These are phyloP conservation scores for Fusarium sp. DNA, from an alignment of 2,329 filamentous ascomycete species.

Conservation along the genomic window DNA sequence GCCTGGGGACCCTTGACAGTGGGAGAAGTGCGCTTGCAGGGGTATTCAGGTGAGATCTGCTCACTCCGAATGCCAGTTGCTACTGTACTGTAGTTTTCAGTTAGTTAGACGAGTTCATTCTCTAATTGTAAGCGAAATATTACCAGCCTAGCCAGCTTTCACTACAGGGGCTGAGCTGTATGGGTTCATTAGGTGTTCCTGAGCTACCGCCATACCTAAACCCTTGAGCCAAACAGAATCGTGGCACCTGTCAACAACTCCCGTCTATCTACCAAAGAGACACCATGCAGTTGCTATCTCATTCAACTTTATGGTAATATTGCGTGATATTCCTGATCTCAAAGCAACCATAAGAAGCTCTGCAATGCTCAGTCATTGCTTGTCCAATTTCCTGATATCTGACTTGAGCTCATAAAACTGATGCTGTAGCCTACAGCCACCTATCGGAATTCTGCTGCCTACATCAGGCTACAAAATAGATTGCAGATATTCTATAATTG, in stretches of 20 bases:
- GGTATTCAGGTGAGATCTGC: constrained; percentile 36
- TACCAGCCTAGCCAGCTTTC: not conserved
- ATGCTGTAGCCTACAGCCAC: no score
- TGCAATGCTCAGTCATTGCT: no score
- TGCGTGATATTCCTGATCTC: not conserved
- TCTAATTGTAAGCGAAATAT: not conserved
- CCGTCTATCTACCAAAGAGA: not conserved
- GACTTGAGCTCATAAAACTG: no score
- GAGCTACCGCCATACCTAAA: not conserved
- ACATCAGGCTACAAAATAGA: no score
- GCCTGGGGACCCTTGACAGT: constrained; percentile 38
- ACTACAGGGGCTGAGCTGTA: not conserved
- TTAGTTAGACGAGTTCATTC: not conserved
- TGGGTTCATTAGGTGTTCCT: not conserved
- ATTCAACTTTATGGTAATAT: not conserved
- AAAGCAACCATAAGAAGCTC: no score
- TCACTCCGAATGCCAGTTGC: constrained; percentile 12
- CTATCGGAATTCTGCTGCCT: no score
- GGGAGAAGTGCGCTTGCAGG: constrained; percentile 44
- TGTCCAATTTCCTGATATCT: no score
- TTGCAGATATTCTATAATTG: no score
- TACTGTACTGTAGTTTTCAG: constrained; percentile 4
- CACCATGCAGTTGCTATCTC: no score
- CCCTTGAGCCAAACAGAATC: constrained; percentile 2
- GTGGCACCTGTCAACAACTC: constrained; percentile 26